Evolutionary conservation across 768 basidiomycete species (phyloP), one percentile per base, ranked within the genome.

Genomic region (button mushroom (Agaricus bisporus)): DNA sequence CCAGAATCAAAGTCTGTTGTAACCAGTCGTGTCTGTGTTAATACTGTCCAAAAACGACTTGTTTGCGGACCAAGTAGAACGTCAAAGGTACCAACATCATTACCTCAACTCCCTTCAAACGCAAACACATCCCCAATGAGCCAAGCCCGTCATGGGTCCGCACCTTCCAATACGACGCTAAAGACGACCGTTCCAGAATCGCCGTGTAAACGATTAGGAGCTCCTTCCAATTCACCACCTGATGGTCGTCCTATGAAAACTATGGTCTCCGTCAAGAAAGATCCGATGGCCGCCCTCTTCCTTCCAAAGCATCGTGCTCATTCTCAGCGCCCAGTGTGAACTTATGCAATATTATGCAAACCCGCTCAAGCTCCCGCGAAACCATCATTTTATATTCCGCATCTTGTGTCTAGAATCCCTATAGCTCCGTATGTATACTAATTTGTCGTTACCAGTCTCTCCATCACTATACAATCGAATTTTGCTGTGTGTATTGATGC

Each of bases 261-360:
- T 32, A 66, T 71, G 10, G 58, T 69, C 55, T 56, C 70, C 42
- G 61, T 67, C 56, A 86, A 81, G 73, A 87, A 76, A 67, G 80
- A 87, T 64, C 83, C 82, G 20, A 81, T 81, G 79, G 69, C 72
- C 48, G 68, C 70, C 60, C 63, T 79, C 52, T 91, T 91, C 67
- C 83, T 90, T 66, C 88, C 88, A 49, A 90, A 88, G 67, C 85
- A 83, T 58, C 83, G 85, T 55, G 74, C 81, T 20, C 69, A 81
- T 60, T 80, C 80, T 20, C 82, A 83, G 59, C 74, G 72, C 3
- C 74, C 78, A 41, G 66, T 70, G 57, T 70, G 68, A 57, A 43
- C 51, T 18, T 35, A 41, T 28, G 51, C 36, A 48, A 46, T 46
- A 56, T 35, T 54, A 38, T 51, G 17, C 44, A 41, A 15, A 6